Percentiles rank a stretch among this genome's conserved stretches.
These are phyloP conservation scores for Inonotus hispidus DNA, from an alignment of 1,284 basidiomycete species.

Conservation along the genomic window DNA sequence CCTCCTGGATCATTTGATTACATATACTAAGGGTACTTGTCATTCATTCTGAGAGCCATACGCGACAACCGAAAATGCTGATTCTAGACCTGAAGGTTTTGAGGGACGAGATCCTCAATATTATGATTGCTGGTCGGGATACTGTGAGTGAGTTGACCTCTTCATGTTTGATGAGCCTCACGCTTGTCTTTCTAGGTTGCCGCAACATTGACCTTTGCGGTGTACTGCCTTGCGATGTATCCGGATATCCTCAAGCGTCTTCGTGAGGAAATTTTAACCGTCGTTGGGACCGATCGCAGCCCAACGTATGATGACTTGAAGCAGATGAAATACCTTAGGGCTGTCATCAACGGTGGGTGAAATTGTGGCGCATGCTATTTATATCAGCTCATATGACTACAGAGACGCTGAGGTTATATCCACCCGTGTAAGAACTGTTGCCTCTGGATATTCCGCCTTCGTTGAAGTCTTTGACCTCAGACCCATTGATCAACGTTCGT, in stretches of 20 bases:
- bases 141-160: conserved; percentile 22
- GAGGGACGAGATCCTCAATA: conserved; percentile 33
- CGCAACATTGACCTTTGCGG: conserved; percentile 31
- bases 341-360: conserved; percentile 33
- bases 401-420: conserved; percentile 59
- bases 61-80: neutral
- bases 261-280: conserved; percentile 34
- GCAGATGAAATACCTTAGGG: conserved; percentile 38
- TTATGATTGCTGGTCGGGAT: conserved; percentile 33
- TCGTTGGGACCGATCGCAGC: conserved; percentile 27
- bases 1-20: conserved; percentile 46
- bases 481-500: conserved; percentile 45
- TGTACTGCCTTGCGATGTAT: conserved; percentile 36
- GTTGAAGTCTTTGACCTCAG: conserved; percentile 25
- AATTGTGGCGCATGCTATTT: neutral
- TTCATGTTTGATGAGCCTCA: neutral
- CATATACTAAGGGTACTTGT: conserved; percentile 40
- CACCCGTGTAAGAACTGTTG: conserved; percentile 43
- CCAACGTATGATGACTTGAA: conserved; percentile 36
- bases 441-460: neutral
- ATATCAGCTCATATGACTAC: neutral
- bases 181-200: conserved; percentile 28
- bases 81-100: conserved; percentile 26
- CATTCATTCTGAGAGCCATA: neutral
- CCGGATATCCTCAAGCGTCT: conserved; percentile 31